Evolutionary conservation across 106 monocot genomes (phyloP).

Genomic region (Dioscorea zingiberensis): DNA sequence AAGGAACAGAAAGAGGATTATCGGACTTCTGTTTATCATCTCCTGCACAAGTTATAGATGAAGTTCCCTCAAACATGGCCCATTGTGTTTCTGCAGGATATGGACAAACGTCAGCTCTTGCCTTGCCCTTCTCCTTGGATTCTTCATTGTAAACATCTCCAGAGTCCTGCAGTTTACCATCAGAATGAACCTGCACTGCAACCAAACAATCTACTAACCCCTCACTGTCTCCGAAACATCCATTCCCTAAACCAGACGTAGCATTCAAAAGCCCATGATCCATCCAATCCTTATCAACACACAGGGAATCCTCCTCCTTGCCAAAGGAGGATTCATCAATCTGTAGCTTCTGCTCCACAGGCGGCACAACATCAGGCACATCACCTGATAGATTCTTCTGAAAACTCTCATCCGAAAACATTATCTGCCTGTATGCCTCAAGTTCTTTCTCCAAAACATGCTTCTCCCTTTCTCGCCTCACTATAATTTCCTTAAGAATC

Average conservation of each 20-base stretch:
- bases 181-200: not conserved
- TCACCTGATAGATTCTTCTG: constrained; percentile 15
- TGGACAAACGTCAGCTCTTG: constrained; percentile 20
- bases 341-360: not conserved
- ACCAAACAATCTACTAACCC: too few species aligned
- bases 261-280: not conserved
- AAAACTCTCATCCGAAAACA: constrained; percentile 13
- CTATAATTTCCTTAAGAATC: constrained; percentile 80
- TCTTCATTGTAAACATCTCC: constrained; percentile 17
- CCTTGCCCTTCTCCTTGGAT: constrained; percentile 46
- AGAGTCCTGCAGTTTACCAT: not conserved
- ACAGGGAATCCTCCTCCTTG: constrained; percentile 18
- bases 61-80: not conserved
- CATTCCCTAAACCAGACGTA: not conserved
- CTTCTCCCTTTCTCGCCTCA: constrained; percentile 71
- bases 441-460: constrained; percentile 64
- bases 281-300: not conserved
- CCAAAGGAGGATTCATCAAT: constrained; percentile 18
- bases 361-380: constrained; percentile 16
- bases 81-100: constrained; percentile 4
- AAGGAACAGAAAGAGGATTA: not conserved
- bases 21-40: not conserved
- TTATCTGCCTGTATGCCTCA: constrained; percentile 38
- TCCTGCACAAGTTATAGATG: constrained; percentile 6
- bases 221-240: too few species aligned